Evolutionary conservation across 805 yeast genomes (phyloP), one percentile per base, ranked within the genome.

Genomic region (Yarrowia deformans): DNA sequence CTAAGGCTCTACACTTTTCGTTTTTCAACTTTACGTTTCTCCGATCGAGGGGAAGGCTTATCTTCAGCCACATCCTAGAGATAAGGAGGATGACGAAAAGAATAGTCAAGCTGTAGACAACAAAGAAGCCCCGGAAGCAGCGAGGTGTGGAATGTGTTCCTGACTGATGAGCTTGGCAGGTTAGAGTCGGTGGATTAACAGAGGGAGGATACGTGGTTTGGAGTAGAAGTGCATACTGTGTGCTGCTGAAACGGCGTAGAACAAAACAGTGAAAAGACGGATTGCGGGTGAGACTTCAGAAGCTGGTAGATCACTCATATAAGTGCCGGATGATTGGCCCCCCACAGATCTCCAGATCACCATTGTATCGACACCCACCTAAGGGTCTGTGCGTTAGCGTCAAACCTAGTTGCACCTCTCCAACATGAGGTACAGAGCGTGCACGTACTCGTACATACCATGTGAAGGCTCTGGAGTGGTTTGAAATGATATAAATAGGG

Each of bases 261-360:
- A 49, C 37, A 32, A 32, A 8, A 49, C 39, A 32, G 8, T 23
- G n/a, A 29, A 16, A n/a, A 19, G 4, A 13, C 8, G 16, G 18
- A 12, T 14, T n/a, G 43, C 18, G 16, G 43, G 3, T 14, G 3
- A 13, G 18, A 13, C 18, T 14, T 40, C 16, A 10, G 1, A 19
- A 16, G 18, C 14, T 10, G 18, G 29, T 9, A 9, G n/a, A 35
- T 37, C 32, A 23, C 29, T 13, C 34, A 13, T 35, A 45, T 54
- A 54, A 23, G 34, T 45, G 45, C 9, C 10, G 10, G 39, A 39
- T 19, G 60, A 42, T 52, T 52, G 34, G 29, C 29, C 40, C 49
- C 45, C 45, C 60, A 54, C 60, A 54, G 60, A 54, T 54, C 60
- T 54, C 60, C 60, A 54, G 60, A 54, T 54, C 60, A 34, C 3